phyloP scores from a whole-genome alignment of 2,329 filamentous ascomycete species.

The Hypocrella siamensis region DNA sequence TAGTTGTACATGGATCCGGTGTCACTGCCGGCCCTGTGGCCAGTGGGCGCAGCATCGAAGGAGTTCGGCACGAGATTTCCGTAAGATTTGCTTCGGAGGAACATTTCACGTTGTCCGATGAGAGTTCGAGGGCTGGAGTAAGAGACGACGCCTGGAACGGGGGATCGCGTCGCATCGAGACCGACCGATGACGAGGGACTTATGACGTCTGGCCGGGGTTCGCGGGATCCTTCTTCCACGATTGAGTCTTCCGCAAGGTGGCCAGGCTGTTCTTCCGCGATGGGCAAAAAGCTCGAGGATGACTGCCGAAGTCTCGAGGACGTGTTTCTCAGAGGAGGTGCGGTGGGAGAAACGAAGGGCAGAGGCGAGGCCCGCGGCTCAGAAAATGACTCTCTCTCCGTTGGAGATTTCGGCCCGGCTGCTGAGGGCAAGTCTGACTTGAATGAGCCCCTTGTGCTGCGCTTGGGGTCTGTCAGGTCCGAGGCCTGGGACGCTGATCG shows the following conservation, averaged over 20 bases:
- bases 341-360: background rate
- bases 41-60: slow-evolving; percentile 10
- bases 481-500: slow-evolving; percentile 15
- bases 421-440: slow-evolving; percentile 10
- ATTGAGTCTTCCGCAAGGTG: slow-evolving; percentile 6
- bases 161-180: slow-evolving; percentile 10
- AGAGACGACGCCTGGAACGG: slow-evolving; percentile 30
- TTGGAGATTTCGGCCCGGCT: slow-evolving; percentile 1
- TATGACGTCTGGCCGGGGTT: slow-evolving; percentile 2
- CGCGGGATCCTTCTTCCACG: slow-evolving; percentile 2
- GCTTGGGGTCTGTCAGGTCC: slow-evolving; percentile 6
- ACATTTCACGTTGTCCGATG: slow-evolving; percentile 37
- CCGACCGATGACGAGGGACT: slow-evolving; percentile 8
- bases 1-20: slow-evolving; percentile 24
- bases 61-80: slow-evolving; percentile 17
- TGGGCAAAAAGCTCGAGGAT: slow-evolving; percentile 19
- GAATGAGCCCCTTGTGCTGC: slow-evolving; percentile 5
- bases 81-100: slow-evolving; percentile 35
- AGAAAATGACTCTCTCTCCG: slow-evolving; percentile 1
- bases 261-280: slow-evolving; percentile 24
- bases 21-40: slow-evolving; percentile 21
- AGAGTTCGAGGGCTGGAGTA: slow-evolving; percentile 38
- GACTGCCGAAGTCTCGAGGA: slow-evolving; percentile 9
- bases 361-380: slow-evolving; percentile 1
- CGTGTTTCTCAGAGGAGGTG: slow-evolving; percentile 8